These are phyloP conservation scores for Skeletonema grethae DNA, from an alignment of 108 stramenopile genomes.

Conservation along the genomic window DNA sequence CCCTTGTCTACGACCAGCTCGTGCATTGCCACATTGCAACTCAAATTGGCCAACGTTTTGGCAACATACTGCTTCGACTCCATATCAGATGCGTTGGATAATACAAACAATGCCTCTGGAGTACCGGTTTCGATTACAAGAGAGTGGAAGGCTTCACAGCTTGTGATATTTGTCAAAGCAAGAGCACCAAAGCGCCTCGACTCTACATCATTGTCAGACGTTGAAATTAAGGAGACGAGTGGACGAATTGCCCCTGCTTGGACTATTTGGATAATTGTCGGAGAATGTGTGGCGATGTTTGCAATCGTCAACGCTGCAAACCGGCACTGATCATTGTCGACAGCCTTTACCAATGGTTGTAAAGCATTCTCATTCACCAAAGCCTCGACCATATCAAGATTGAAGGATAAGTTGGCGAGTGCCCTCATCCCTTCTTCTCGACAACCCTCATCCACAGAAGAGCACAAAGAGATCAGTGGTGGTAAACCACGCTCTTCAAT, in stretches of 20 bases:
- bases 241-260: constrained; percentile 77
- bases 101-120: constrained; percentile 67
- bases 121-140: constrained; percentile 67
- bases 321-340: constrained; percentile 66
- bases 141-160: constrained; percentile 73
- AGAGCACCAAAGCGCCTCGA: constrained; percentile 64
- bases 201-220: constrained; percentile 18
- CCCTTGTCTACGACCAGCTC: constrained; percentile 77
- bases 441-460: constrained; percentile 54
- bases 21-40: constrained; percentile 70
- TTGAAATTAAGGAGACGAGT: constrained; percentile 51
- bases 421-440: constrained; percentile 72
- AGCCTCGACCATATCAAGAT: constrained; percentile 71
- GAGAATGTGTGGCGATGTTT: constrained; percentile 78
- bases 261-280: constrained; percentile 78
- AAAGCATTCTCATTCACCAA: constrained; percentile 68
- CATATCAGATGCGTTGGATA: constrained; percentile 72
- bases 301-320: constrained; percentile 79
- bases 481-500: constrained; percentile 76
- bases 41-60: constrained; percentile 80
- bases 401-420: constrained; percentile 80
- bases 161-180: constrained; percentile 80
- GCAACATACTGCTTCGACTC: constrained; percentile 81
- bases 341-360: constrained; percentile 61
- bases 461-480: constrained; percentile 66